Percentiles rank a stretch among this genome's conserved stretches.
These are phyloP conservation scores for Stephanodiscus minutulus DNA, from an alignment of 108 stramenopile genomes.

Conservation along the genomic window DNA sequence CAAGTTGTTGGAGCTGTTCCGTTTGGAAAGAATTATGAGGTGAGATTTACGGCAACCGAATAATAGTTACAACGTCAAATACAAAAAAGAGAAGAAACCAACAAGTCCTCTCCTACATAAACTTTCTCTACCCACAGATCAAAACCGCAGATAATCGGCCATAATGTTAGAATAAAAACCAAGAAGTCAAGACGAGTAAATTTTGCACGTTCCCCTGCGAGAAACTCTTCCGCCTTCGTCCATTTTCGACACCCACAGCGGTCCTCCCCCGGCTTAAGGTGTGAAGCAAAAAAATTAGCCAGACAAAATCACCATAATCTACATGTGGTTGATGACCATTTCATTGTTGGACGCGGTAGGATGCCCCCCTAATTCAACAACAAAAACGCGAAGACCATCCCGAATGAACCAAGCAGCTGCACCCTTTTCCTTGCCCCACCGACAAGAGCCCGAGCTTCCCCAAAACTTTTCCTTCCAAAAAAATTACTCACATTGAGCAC, in stretches of 20 bases:
- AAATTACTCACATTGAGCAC: constrained; percentile 82
- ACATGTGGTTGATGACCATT: no score
- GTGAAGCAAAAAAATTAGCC: constrained; percentile 24
- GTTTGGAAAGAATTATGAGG: constrained; percentile 2
- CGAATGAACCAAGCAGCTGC: background rate
- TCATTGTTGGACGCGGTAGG: no score
- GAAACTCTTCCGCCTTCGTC: no score
- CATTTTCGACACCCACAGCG: no score
- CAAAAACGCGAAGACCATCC: no score
- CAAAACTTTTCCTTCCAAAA: background rate
- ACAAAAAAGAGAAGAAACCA: background rate
- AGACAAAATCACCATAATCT: background rate
- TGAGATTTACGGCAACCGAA: constrained; percentile 6
- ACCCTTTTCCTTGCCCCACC: background rate
- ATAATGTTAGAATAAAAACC: no score
- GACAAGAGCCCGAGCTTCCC: background rate
- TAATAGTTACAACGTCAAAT: constrained; percentile 6
- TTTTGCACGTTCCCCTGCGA: no score
- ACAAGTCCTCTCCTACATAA: no score
- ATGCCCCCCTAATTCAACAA: background rate
- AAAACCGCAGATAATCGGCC: no score
- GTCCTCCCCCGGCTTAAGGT: constrained; percentile 9
- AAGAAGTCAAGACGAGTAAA: no score
- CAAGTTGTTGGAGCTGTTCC: constrained; percentile 86
- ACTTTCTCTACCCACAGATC: no score